Conservation (phyloP, 257 asterid species). For the Cruciata laevipes region DNA sequence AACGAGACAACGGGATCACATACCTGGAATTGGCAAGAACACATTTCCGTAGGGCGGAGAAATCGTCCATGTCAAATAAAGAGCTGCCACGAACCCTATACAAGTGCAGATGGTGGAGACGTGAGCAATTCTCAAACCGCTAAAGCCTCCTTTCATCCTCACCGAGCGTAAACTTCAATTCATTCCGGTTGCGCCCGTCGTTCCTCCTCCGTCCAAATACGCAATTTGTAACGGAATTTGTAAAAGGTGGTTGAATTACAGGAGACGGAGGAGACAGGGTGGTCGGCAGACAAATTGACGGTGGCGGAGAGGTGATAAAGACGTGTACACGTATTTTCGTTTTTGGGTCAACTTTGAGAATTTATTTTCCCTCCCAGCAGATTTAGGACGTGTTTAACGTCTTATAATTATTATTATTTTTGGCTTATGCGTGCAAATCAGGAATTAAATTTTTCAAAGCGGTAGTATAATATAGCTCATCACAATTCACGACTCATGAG, state of each 20-base stretch:
- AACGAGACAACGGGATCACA: constrained; percentile 2
- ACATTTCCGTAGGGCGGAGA: constrained; percentile 38
- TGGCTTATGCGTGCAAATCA: no score
- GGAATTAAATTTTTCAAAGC: no score
- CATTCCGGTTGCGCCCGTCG: constrained; percentile 17
- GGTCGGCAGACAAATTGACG: background rate
- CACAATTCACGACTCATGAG: no score
- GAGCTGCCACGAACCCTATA: constrained; percentile 52
- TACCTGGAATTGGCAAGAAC: constrained; percentile 54
- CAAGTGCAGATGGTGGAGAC: constrained; percentile 72
- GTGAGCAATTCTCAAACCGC: constrained; percentile 61
- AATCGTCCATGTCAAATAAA: constrained; percentile 60
- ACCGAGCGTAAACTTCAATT: constrained; percentile 22
- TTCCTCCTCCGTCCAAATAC: constrained; percentile 10
- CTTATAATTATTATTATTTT: no score
- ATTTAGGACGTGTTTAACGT: no score
- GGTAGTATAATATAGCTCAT: no score
- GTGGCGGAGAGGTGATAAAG: constrained; percentile 4
- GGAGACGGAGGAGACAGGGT: background rate
- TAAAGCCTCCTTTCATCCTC: constrained; percentile 88
- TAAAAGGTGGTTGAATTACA: background rate
- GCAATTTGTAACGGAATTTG: background rate
- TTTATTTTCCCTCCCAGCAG: background rate
- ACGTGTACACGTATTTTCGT: constrained; percentile 1
- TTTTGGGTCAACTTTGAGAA: background rate